Evolutionary conservation across 2,329 filamentous ascomycete species (phyloP), one percentile per base, ranked within the genome.

Genomic region (Fusarium sp.): DNA sequence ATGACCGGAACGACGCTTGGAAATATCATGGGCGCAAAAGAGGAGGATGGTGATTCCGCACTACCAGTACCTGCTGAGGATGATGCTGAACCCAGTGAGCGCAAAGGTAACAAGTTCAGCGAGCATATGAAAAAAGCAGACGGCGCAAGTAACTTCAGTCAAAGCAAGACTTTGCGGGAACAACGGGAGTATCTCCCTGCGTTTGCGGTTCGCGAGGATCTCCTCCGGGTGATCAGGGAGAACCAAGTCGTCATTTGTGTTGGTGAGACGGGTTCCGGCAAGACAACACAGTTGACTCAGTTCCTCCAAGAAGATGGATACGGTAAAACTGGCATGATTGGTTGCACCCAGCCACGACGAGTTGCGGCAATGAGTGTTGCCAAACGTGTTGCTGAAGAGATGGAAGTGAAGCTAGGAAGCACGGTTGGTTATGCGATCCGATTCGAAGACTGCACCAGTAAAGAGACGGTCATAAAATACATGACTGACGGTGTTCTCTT

Each of bases 301-400:
- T 99, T 98, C 72, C 84, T 99, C 11, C 90, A 97, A 76, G 96
- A 99, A 79, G 96, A 98, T 74, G 97, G 97, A 1, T 99, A 98
- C 78, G 93, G 91, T 15, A 92, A 91, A 57, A 82, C 86, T 33
- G 96, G 96, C 49, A 90, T 98, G 86, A 98, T 99, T 73, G 95
- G 94, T 6, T 99, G 96, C 77, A 99, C 96, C 2, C 96, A 99
- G 73, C 96, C 96, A 53, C 90, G 96, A 74, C 92, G 96, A 85
- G 97, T 99, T 34, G 96, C 96, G 24, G 96, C 96, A 22, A 99
- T 99, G 96, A 98, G 95, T 81, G 96, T 99, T 28, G 96, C 96
- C 3, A 98, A 98, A 80, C 94, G 96, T 84, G 96, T 99, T 39
- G 94, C 93, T 60, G 96, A 99, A 81, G 96, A 99, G 82, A 99